Conservation (phyloP, 2,329 filamentous ascomycete genomes). For the Decorospora gaudefroyi region DNA sequence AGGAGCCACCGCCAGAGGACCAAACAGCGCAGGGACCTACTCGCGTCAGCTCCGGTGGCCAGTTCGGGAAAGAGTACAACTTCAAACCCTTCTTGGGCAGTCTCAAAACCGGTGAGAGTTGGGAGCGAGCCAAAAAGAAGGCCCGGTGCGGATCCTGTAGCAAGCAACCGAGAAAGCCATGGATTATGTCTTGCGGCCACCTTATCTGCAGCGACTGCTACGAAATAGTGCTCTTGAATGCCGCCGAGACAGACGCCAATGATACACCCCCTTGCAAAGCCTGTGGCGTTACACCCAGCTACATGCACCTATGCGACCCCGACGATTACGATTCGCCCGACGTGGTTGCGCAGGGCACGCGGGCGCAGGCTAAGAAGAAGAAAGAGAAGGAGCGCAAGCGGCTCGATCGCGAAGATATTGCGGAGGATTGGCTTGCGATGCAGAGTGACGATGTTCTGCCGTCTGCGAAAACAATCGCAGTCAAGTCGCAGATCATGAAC, state of each 20-base stretch:
- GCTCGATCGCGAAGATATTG: slow-evolving; percentile 35
- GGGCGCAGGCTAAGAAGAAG: slow-evolving; percentile 21
- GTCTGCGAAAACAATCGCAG: slow-evolving; percentile 53
- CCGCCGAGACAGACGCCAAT: slow-evolving; percentile 21
- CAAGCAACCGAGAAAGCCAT: slow-evolving; percentile 45
- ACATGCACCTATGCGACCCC: slow-evolving; percentile 26
- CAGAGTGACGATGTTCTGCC: slow-evolving; percentile 48
- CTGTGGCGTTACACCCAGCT: slow-evolving; percentile 40
- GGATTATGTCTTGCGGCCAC: slow-evolving; percentile 59
- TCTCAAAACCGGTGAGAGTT: slow-evolving; percentile 41
- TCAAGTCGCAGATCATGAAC: slow-evolving; percentile 53
- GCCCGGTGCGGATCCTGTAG: slow-evolving; percentile 53
- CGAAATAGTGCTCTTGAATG: slow-evolving; percentile 32
- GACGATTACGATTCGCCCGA: slow-evolving; percentile 21
- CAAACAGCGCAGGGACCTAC: not conserved
- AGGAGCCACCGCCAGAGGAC: too few species aligned
- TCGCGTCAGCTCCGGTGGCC: slow-evolving; percentile 8
- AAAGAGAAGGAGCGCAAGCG: slow-evolving; percentile 18
- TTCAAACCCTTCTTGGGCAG: slow-evolving; percentile 50
- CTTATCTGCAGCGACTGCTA: slow-evolving; percentile 61
- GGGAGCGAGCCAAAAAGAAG: slow-evolving; percentile 50
- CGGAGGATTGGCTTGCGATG: slow-evolving; percentile 47
- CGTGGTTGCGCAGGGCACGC: slow-evolving; percentile 18
- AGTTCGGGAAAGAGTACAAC: slow-evolving; percentile 48
- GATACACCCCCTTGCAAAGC: slow-evolving; percentile 33